phyloP scores from a whole-genome alignment of 1,284 basidiomycete genomes.

The Ceratobasidium theobromae region DNA sequence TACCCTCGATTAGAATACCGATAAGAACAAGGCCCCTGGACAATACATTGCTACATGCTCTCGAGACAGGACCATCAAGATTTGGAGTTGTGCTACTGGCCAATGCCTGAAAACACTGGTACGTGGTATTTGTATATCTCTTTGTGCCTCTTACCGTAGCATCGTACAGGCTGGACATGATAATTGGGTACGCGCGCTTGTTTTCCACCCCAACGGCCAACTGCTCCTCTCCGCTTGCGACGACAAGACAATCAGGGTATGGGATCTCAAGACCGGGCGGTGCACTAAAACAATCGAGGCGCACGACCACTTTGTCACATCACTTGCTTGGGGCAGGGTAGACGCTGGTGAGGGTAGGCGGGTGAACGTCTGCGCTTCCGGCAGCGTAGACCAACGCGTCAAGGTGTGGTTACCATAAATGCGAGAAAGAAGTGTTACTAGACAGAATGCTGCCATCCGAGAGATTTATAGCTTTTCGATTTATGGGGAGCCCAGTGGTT shows the following conservation, averaged over 20 bases:
- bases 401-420: slow-evolving; percentile 43
- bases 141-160: neutral
- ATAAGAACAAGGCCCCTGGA: slow-evolving; percentile 47
- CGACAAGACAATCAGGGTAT: slow-evolving; percentile 87
- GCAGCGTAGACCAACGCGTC: slow-evolving; percentile 70
- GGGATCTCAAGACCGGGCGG: slow-evolving; percentile 81
- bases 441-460: neutral
- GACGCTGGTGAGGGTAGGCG: slow-evolving; percentile 55
- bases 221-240: slow-evolving; percentile 84
- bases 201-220: slow-evolving; percentile 85
- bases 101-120: slow-evolving; percentile 70
- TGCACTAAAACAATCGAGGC: slow-evolving; percentile 80
- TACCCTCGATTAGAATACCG: slow-evolving; percentile 34
- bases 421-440: neutral
- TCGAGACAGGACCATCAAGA: slow-evolving; percentile 82
- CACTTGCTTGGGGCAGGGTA: slow-evolving; percentile 79
- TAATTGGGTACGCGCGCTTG: slow-evolving; percentile 81
- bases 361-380: slow-evolving; percentile 80
- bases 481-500: neutral
- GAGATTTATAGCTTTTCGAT: neutral
- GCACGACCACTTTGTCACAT: slow-evolving; percentile 82
- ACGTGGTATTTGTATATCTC: slow-evolving; percentile 38
- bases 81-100: slow-evolving; percentile 83
- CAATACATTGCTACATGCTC: slow-evolving; percentile 78
- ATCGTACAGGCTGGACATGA: slow-evolving; percentile 65